Conservation (phyloP, 2,329 filamentous ascomycete species). For the Paecilomyces formosus region DNA sequence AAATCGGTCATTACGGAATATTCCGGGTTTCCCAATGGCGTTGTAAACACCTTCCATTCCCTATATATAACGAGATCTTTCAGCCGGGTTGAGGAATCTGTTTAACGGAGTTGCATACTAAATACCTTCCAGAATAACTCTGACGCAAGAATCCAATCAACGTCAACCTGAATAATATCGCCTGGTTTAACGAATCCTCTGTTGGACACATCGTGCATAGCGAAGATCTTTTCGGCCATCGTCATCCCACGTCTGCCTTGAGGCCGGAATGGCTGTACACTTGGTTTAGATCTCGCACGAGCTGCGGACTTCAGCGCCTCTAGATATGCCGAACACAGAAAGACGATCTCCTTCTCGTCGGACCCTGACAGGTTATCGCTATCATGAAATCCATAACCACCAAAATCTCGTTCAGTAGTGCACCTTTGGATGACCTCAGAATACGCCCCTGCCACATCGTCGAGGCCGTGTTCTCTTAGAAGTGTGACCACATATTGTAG, state of each 20-base stretch:
- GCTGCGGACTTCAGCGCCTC: constrained; percentile 21
- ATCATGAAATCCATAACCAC: constrained; percentile 9
- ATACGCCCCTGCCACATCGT: background rate
- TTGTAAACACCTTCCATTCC: constrained; percentile 38
- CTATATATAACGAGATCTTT: constrained; percentile 4
- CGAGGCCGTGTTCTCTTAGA: background rate
- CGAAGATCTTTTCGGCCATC: constrained; percentile 40
- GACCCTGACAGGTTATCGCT: background rate
- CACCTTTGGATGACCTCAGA: background rate
- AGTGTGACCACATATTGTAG: background rate
- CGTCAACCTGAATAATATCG: constrained; percentile 34
- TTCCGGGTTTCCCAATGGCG: constrained; percentile 31
- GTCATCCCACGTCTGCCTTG: constrained; percentile 29
- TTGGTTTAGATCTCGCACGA: constrained; percentile 3
- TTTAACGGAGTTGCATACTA: background rate
- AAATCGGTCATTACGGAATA: constrained; percentile 45
- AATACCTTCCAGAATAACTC: constrained; percentile 35
- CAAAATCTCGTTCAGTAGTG: constrained; percentile 6
- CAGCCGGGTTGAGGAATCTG: background rate
- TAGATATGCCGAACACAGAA: constrained; percentile 19
- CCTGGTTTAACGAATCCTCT: constrained; percentile 29
- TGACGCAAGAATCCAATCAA: constrained; percentile 42
- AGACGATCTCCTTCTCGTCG: constrained; percentile 14
- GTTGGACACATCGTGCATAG: constrained; percentile 31
- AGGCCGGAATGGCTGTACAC: constrained; percentile 8